Base-by-base conservation (phyloP, 192 early-diverging fungal species). In the Rhizoclosmatium globosum region DNA sequence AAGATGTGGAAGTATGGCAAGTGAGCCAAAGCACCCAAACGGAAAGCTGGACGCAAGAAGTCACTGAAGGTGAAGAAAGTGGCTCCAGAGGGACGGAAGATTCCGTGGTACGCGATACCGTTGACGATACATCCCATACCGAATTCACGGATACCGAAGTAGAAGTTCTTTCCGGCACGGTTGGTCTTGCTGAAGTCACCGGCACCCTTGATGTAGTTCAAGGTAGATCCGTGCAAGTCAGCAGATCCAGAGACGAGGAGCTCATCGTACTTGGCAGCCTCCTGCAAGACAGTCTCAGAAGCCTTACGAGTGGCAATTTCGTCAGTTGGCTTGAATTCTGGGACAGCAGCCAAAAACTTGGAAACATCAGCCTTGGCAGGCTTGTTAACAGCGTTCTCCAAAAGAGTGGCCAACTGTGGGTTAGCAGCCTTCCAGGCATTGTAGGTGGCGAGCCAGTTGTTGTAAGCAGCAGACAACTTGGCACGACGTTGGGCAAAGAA, bases 101-200 rank as follows among this genome's bases (percentile, higher is more conserved):
- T 71, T 45, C 78, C 78, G 70, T 79, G 70, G 78, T 79, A 79
- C 3, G 69, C 78, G 64, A 79, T 79, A 19, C 78, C 78, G 87
- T 99, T 99, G 88, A 93, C 92, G 80, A 94, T 92, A 21, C 93
- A 94, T 4, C 93, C 91, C 98, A 99, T 99, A 62, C 92, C 97
- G 80, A 98, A 97, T 85, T 99, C 98, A 83, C 98, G 94, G 70
- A 99, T 97, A 42, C 78, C 78, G 43, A 59, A 79, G 62, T 79
- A 79, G 44, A 79, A 62, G 64, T 79, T 79, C 3, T 69, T 21
- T 2, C 78, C 78, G 47, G 64, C 42, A 9, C 68, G 78, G 71
- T 79, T 53, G 2, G 17, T 47, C 64, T 66, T 71, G 59, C 69
- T 72, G 70, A 79, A 79, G 85, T 99, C 98, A 38, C 91, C 92